Evolutionary conservation across 305 asterid genomes (phyloP).

Genomic region (Rubia peregrina): DNA sequence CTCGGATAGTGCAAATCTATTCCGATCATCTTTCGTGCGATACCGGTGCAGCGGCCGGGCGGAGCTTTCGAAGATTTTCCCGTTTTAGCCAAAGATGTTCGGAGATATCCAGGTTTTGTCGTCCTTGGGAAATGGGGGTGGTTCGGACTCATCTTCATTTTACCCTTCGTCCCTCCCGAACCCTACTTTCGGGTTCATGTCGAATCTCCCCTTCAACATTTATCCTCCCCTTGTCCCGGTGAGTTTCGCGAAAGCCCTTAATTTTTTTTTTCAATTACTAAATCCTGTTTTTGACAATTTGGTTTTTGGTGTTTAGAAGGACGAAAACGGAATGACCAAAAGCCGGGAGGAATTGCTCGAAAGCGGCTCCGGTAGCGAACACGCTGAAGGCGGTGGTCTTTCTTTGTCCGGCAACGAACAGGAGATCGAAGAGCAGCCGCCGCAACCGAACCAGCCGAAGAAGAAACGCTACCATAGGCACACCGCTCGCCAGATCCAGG

Average conservation of each 20-base stretch:
- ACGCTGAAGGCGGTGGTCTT: slow-evolving; percentile 33
- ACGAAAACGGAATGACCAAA: slow-evolving; percentile 46
- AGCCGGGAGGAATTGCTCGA: slow-evolving; percentile 63
- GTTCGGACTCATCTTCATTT: slow-evolving; percentile 35
- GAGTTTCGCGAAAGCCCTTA: slow-evolving; percentile 17
- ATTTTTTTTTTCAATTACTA: too few relatives aligned
- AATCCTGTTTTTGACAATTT: neutral
- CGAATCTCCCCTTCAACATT: slow-evolving; percentile 66
- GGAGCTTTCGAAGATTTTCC: neutral
- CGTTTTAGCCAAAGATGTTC: slow-evolving; percentile 37
- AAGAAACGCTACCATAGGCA: slow-evolving; percentile 92
- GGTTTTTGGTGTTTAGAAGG: slow-evolving; percentile 36
- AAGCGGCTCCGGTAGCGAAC: slow-evolving; percentile 86
- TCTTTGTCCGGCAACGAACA: slow-evolving; percentile 57
- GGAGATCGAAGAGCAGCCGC: slow-evolving; percentile 36
- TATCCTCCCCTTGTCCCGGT: slow-evolving; percentile 66
- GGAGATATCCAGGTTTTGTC: slow-evolving; percentile 88
- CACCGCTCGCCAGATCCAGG: slow-evolving; percentile 88
- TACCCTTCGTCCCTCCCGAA: slow-evolving; percentile 45
- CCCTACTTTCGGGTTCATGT: slow-evolving; percentile 75
- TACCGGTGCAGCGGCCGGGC: neutral
- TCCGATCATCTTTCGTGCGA: neutral
- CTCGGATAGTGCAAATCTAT: neutral
- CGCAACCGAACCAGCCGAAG: slow-evolving; percentile 33
- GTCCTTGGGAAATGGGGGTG: slow-evolving; percentile 40